Evolutionary conservation across 306 rosid species (phyloP).

Genomic region (cucumber (Cucumis sativus)): Cucumber_9930_V3 NC_026661.2:17090501-17091000

Average conservation of each 20-base stretch:
- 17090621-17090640: conserved; percentile 56
- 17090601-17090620: conserved; percentile 83
- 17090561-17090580: conserved; percentile 22
- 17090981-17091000: conserved; percentile 49
- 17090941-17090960: conserved; percentile 61
- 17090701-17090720: conserved; percentile 46
- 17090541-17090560: conserved; percentile 22
- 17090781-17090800: too few relatives aligned
- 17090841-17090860: conserved; percentile 92
- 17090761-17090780: not conserved
- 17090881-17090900: conserved; percentile 54
- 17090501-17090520: conserved; percentile 15
- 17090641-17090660: conserved; percentile 59
- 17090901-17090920: conserved; percentile 76
- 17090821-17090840: conserved; percentile 34
- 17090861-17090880: conserved; percentile 66
- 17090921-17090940: conserved; percentile 75
- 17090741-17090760: conserved; percentile 38
- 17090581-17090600: conserved; percentile 54
- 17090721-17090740: conserved; percentile 58
- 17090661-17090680: conserved; percentile 69
- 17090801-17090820: not conserved
- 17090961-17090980: conserved; percentile 41
- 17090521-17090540: conserved; percentile 14
- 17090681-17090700: conserved; percentile 69